Evolutionary conservation across 441 rosid species (phyloP), one percentile per base, ranked within the genome.

Genomic region (Bocquillonia castaneifolia): DNA sequence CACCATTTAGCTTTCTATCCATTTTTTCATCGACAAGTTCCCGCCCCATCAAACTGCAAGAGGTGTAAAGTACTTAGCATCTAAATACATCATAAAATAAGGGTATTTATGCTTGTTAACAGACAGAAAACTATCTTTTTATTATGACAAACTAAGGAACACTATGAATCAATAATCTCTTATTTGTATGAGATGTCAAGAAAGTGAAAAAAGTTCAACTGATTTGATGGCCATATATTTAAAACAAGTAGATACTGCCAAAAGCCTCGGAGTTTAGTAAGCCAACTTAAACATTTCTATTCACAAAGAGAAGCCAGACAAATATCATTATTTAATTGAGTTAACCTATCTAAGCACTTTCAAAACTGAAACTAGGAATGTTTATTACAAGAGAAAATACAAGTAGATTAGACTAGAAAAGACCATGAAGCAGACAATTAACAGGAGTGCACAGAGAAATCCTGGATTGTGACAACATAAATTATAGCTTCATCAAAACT

Each of bases 1-100:
- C 75, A 58, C 89, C 82, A 68, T 81, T 87, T 0, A 82, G 72
- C 72, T 78, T 85, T 72, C 76, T 80, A 69, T 88, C 92, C 89
- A 82, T 82, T 75, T 79, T 84, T 69, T 82, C 79, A 59, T 80
- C 81, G 44, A 76, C 74, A 63, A 84, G 84, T 68, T 88, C 86
- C 78, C 84, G 84, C 69, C 96, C 96, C 99, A 93, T 93, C 76
- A 79, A 79, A 80, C 95, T 93, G 80, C 86, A 71, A 10, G 22
- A 48, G 56, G 69, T 47, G 17, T n/a, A 13, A 50, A 25, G 53
- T 57, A 55, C 59, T 52, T 34, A 73, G 48, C 62, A 67, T 63
- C 55, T 63, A 29, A 44, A 67, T 61, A 45, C 45, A 59, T 72
- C 45, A 37, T n/a, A 44, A 52, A 65, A 67, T n/a, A 14, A 15